A percentile compares a stretch with the other conserved stretches of the same genome.
phyloP scores from a whole-genome alignment of 2,329 filamentous ascomycete genomes.

The Neodidymelliopsis sp. region DNA sequence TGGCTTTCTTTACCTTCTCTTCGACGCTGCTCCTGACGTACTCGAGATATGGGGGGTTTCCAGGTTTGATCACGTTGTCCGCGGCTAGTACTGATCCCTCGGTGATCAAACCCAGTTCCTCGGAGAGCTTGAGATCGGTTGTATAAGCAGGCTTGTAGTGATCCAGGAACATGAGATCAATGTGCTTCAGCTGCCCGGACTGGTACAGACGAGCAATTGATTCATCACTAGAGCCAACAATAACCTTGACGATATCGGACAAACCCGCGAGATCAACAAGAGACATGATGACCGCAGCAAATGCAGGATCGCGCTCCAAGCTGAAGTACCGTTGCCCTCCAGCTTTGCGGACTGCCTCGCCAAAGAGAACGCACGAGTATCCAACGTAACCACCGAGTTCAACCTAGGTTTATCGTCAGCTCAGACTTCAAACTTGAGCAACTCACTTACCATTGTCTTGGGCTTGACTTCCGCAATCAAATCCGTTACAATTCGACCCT shows the following conservation, averaged over 20 bases:
- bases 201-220: constrained; percentile 68
- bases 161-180: constrained; percentile 80
- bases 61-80: constrained; percentile 76
- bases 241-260: constrained; percentile 71
- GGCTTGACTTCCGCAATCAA: constrained; percentile 73
- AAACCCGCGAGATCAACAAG: constrained; percentile 79
- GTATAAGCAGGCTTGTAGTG: constrained; percentile 81
- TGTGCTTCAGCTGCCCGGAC: constrained; percentile 61
- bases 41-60: constrained; percentile 73
- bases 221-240: constrained; percentile 73
- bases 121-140: constrained; percentile 77
- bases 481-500: constrained; percentile 73
- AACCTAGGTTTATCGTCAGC: constrained; percentile 53
- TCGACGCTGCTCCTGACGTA: constrained; percentile 72
- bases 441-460: constrained; percentile 63
- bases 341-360: constrained; percentile 67
- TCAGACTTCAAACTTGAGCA: background rate
- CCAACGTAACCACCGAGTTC: constrained; percentile 84
- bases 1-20: constrained; percentile 62
- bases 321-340: constrained; percentile 74
- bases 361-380: constrained; percentile 82
- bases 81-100: constrained; percentile 70
- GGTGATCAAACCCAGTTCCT: constrained; percentile 70
- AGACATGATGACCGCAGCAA: constrained; percentile 72
- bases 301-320: constrained; percentile 77